Evolutionary conservation across 2,329 filamentous ascomycete species (phyloP).

Genomic region (Penicillium paneum): DNA sequence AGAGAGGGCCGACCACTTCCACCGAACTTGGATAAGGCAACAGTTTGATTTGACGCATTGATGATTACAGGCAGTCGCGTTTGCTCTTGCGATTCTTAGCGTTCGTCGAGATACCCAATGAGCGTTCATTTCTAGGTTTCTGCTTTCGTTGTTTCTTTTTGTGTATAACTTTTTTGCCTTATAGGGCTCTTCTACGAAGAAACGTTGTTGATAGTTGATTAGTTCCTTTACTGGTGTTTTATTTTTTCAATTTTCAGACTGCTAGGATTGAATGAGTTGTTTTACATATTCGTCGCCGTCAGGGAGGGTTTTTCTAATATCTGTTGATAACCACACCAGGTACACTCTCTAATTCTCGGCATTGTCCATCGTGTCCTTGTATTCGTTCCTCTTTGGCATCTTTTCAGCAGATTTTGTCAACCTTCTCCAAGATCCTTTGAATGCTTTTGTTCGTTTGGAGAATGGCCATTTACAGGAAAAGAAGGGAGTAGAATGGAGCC

Average conservation of each 20-base stretch:
- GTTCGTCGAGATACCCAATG: neutral
- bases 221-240: slow-evolving; percentile 47
- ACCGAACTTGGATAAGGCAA: neutral
- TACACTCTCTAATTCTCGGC: neutral
- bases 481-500: neutral
- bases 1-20: slow-evolving; percentile 1
- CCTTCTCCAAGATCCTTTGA: neutral
- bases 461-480: neutral
- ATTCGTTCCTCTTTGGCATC: neutral
- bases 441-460: neutral
- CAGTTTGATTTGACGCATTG: neutral
- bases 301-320: neutral
- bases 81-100: neutral
- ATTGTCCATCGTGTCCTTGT: too few species aligned
- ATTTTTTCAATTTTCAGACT: neutral
- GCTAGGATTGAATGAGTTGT: neutral
- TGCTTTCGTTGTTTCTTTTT: neutral
- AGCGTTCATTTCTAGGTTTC: neutral
- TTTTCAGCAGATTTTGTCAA: neutral
- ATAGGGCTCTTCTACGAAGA: neutral
- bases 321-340: neutral
- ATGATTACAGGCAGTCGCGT: neutral
- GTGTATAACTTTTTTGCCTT: neutral
- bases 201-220: neutral
- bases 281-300: too few species aligned